phyloP scores from a whole-genome alignment of 345 rosid genomes.

The Euclidium syriacum region DNA sequence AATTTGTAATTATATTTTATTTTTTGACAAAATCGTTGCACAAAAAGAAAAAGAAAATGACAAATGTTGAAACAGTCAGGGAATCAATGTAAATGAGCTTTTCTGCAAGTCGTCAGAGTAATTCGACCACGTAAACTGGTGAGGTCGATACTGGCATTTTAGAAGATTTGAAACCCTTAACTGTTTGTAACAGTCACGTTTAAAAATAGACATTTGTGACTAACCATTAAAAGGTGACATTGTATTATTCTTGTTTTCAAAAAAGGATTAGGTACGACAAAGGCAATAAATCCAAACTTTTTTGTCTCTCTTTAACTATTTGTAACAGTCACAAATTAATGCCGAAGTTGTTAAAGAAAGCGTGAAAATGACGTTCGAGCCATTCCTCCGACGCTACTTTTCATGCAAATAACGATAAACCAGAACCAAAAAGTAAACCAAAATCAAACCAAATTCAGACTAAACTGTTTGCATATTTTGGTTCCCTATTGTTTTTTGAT shows the following conservation, averaged over 20 bases:
- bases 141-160: background rate
- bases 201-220: constrained; percentile 2
- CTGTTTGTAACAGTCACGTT: no score
- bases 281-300: constrained; percentile 15
- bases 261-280: constrained; percentile 27
- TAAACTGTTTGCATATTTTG: no score
- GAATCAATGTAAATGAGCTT: constrained; percentile 10
- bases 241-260: background rate
- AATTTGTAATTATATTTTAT: background rate
- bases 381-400: background rate
- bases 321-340: constrained; percentile 17
- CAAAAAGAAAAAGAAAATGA: background rate
- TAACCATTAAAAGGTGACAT: background rate
- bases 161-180: background rate
- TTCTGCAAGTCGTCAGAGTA: constrained; percentile 7
- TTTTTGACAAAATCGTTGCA: no score
- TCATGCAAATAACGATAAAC: background rate
- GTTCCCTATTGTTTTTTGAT: no score
- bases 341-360: constrained; percentile 17
- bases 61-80: constrained; percentile 11
- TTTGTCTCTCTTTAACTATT: constrained; percentile 8
- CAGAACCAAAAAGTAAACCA: background rate
- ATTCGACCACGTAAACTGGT: constrained; percentile 19
- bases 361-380: constrained; percentile 22
- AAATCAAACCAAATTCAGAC: background rate